Percentiles rank a stretch among this genome's conserved stretches.
phyloP scores from a whole-genome alignment of 805 yeast species.

The Candida coquimbonensis region DNA sequence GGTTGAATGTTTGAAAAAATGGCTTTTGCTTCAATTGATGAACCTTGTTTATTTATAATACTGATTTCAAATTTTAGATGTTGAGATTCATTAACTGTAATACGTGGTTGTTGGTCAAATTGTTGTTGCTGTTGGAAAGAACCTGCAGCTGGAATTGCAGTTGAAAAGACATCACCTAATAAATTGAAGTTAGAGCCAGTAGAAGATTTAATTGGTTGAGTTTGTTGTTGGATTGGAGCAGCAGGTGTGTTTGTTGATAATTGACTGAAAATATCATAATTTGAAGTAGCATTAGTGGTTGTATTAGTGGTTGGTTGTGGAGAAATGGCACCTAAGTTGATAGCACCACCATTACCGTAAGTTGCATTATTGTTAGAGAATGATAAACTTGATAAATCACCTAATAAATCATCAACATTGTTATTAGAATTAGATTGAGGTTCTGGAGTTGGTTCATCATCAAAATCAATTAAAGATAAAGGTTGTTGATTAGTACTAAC shows the following conservation, averaged over 20 bases:
- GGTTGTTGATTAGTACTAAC: slow-evolving; percentile 31
- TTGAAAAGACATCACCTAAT: slow-evolving; percentile 15
- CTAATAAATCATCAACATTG: slow-evolving; percentile 60
- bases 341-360: slow-evolving; percentile 50
- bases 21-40: slow-evolving; percentile 37
- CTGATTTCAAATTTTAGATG: slow-evolving; percentile 44
- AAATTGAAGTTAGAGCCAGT: slow-evolving; percentile 15
- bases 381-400: slow-evolving; percentile 62
- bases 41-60: slow-evolving; percentile 29
- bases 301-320: slow-evolving; percentile 12
- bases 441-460: slow-evolving; percentile 31
- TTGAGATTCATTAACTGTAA: slow-evolving; percentile 35
- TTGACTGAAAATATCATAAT: slow-evolving; percentile 20
- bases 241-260: slow-evolving; percentile 10
- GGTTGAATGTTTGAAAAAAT: slow-evolving; percentile 44
- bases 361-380: slow-evolving; percentile 16
- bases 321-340: slow-evolving; percentile 31
- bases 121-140: neutral
- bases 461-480: slow-evolving; percentile 69
- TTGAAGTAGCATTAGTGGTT: slow-evolving; percentile 15
- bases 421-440: slow-evolving; percentile 27
- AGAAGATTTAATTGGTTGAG: slow-evolving; percentile 12
- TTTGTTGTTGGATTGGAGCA: slow-evolving; percentile 4
- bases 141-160: neutral
- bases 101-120: slow-evolving; percentile 18